Conservation (phyloP, 2,329 filamentous ascomycete species). For the Aspergillus sp. region DNA sequence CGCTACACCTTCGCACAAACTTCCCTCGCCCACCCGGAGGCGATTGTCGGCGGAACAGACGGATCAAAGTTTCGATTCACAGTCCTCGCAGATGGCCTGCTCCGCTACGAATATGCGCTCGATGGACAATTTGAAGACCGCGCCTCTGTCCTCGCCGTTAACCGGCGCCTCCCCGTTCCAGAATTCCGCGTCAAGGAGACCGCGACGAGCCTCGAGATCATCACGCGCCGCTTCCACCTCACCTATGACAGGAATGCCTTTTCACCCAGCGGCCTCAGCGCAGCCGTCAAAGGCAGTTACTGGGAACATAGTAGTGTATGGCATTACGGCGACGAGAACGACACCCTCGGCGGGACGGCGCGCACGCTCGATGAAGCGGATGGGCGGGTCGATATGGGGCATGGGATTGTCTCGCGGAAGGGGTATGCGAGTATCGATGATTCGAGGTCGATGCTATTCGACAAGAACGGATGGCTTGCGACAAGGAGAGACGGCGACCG, state of each 20-base stretch:
- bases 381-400: slow-evolving; percentile 55
- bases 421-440: slow-evolving; percentile 62
- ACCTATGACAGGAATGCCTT: slow-evolving; percentile 64
- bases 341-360: slow-evolving; percentile 54
- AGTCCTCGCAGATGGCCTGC: slow-evolving; percentile 58
- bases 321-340: slow-evolving; percentile 56
- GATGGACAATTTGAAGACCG: slow-evolving; percentile 66
- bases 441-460: slow-evolving; percentile 61
- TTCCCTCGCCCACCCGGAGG: slow-evolving; percentile 31
- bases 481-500: slow-evolving; percentile 53
- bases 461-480: slow-evolving; percentile 55
- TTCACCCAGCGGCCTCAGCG: slow-evolving; percentile 54
- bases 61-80: slow-evolving; percentile 63
- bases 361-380: slow-evolving; percentile 61
- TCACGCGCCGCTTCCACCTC: slow-evolving; percentile 60
- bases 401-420: slow-evolving; percentile 56
- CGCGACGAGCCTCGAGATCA: slow-evolving; percentile 57
- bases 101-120: slow-evolving; percentile 66
- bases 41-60: slow-evolving; percentile 42
- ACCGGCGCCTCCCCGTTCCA: slow-evolving; percentile 55
- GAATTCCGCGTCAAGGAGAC: slow-evolving; percentile 54
- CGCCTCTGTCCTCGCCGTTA: slow-evolving; percentile 65
- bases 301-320: slow-evolving; percentile 51
- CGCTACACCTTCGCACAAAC: background rate
- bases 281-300: slow-evolving; percentile 50